These are phyloP conservation scores for Saccharomyces pastorianus DNA, from an alignment of 1,139 yeast genomes.

Conservation along the genomic window DNA sequence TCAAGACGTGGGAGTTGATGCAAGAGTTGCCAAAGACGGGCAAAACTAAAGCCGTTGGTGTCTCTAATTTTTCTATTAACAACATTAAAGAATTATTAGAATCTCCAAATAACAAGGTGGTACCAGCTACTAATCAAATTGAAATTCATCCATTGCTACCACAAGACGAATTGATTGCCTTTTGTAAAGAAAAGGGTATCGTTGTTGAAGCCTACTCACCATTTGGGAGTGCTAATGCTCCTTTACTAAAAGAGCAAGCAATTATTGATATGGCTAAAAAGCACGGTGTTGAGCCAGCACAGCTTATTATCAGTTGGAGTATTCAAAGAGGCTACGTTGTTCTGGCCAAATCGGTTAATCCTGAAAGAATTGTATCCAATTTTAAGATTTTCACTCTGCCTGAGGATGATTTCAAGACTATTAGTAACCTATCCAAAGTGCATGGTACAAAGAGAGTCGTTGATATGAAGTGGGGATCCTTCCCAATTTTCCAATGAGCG, in stretches of 20 bases:
- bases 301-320: conserved; percentile 64
- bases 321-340: conserved; percentile 61
- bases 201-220: conserved; percentile 73
- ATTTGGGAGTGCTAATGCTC: conserved; percentile 62
- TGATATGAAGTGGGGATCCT: conserved; percentile 35
- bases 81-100: conserved; percentile 46
- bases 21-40: conserved; percentile 54
- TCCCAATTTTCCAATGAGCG: conserved; percentile 24
- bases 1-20: conserved; percentile 63
- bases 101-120: conserved; percentile 42
- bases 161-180: conserved; percentile 54
- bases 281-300: conserved; percentile 50
- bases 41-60: conserved; percentile 65
- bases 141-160: conserved; percentile 73
- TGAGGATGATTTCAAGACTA: conserved; percentile 44
- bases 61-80: conserved; percentile 60
- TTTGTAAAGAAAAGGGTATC: conserved; percentile 47
- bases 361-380: conserved; percentile 53
- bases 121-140: conserved; percentile 67
- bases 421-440: conserved; percentile 39
- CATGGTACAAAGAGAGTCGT: conserved; percentile 45
- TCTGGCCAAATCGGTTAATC: conserved; percentile 64
- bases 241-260: conserved; percentile 46
- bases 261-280: conserved; percentile 48
- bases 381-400: conserved; percentile 43